Percentiles rank a stretch among this genome's conserved stretches.
Evolutionary conservation across 306 rosid genomes (phyloP).

Genomic region (Dalbergia cochinchinensis): DNA sequence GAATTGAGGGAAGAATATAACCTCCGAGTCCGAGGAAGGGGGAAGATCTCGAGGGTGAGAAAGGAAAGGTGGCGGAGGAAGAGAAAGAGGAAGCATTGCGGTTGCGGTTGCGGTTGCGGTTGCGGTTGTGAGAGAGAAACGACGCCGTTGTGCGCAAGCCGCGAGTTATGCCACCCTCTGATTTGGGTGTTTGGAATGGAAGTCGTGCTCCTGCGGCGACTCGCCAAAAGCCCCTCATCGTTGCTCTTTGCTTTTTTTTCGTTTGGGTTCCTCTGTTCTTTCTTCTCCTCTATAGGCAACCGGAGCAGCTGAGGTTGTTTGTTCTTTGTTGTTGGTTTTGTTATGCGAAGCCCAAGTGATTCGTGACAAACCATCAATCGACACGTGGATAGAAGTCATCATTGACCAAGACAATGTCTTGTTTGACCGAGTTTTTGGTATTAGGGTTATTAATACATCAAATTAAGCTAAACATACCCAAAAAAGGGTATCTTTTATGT

Average conservation of each 20-base stretch:
- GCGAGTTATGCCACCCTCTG: constrained; percentile 23
- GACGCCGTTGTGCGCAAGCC: constrained; percentile 49
- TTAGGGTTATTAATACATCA: no score
- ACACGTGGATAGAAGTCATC: background rate
- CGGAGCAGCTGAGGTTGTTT: background rate
- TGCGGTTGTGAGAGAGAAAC: constrained; percentile 36
- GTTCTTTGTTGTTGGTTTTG: background rate
- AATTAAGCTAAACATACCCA: no score
- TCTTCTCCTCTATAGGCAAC: background rate
- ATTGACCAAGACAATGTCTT: background rate
- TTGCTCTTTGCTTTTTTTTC: background rate
- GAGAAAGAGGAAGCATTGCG: constrained; percentile 36
- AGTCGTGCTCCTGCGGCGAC: constrained; percentile 46
- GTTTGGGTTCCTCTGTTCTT: background rate
- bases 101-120: background rate
- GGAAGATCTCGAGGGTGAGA: constrained; percentile 35
- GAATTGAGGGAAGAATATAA: constrained; percentile 29
- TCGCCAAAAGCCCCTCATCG: constrained; percentile 56
- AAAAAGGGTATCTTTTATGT: no score
- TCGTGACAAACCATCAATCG: background rate
- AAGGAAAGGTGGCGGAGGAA: constrained; percentile 32
- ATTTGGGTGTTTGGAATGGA: constrained; percentile 33
- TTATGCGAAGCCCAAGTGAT: background rate
- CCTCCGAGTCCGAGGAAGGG: constrained; percentile 2
- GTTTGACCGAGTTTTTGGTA: background rate